Evolutionary conservation across 2,329 filamentous ascomycete species (phyloP).

Genomic region (Apiospora koreana): DNA sequence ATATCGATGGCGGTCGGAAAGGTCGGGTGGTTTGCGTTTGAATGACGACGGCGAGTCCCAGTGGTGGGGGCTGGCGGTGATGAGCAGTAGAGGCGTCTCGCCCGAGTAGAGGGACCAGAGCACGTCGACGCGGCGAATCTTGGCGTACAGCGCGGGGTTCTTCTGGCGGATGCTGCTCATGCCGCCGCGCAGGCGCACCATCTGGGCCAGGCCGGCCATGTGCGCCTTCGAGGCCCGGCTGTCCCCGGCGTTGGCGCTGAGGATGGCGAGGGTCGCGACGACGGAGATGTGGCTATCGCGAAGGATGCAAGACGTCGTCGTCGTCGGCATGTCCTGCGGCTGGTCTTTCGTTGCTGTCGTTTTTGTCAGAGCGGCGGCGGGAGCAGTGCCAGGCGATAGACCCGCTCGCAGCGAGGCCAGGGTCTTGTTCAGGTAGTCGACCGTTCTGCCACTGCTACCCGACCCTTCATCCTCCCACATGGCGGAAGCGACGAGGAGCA

Average conservation of each 20-base stretch:
- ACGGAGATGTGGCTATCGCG: neutral
- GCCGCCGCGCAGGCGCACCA: neutral
- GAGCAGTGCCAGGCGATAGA: neutral
- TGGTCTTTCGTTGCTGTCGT: no score
- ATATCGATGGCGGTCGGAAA: neutral
- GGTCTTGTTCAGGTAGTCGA: neutral
- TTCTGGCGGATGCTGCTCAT: neutral
- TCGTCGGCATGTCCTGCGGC: neutral
- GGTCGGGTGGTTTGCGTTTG: neutral
- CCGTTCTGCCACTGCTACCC: neutral
- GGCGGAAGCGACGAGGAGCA: neutral
- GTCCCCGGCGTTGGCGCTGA: neutral
- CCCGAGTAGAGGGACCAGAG: neutral
- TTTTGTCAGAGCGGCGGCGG: neutral
- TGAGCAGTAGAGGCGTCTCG: neutral
- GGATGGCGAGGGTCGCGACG: neutral
- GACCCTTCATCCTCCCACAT: neutral
- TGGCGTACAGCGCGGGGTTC: neutral
- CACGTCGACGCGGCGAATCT: neutral
- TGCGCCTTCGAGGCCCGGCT: neutral
- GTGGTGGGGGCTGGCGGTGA: no score
- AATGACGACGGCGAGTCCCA: neutral
- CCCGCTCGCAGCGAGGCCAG: neutral
- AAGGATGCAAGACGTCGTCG: neutral
- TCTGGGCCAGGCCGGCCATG: neutral